Percentiles rank a stretch among this genome's conserved stretches.
phyloP scores from a whole-genome alignment of 2,329 filamentous ascomycete species.

The Colletotrichum sp. region DNA sequence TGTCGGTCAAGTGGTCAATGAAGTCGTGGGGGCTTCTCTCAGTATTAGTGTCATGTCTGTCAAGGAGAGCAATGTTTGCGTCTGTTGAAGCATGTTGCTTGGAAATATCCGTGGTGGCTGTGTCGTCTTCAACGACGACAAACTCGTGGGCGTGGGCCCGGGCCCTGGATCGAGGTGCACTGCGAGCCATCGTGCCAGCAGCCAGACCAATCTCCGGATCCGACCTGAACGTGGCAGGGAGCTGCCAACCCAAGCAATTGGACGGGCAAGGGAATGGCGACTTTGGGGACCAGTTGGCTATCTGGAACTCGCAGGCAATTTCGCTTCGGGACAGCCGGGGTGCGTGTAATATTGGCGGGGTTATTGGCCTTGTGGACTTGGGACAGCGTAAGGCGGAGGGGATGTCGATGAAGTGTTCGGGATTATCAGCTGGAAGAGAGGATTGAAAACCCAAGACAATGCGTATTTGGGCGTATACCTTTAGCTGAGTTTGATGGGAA shows the following conservation, averaged over 20 bases:
- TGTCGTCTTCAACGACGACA: constrained; percentile 6
- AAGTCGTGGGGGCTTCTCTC: constrained; percentile 26
- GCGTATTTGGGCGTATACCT: background rate
- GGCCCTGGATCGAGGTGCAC: constrained; percentile 7
- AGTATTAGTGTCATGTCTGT: constrained; percentile 31
- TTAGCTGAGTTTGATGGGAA: background rate
- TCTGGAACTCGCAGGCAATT: constrained; percentile 10
- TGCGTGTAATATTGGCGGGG: constrained; percentile 4
- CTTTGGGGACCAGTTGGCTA: background rate
- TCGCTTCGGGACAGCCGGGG: constrained; percentile 14
- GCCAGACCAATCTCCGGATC: constrained; percentile 15
- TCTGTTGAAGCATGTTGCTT: background rate
- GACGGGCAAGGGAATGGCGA: background rate
- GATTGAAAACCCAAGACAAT: background rate
- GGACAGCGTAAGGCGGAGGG: background rate
- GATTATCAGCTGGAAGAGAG: background rate
- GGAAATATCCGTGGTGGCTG: background rate
- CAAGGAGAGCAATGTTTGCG: constrained; percentile 24
- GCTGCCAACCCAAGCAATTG: constrained; percentile 2
- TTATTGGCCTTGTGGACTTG: background rate
- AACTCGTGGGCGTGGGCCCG: background rate
- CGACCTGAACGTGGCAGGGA: constrained; percentile 11
- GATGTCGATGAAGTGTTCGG: constrained; percentile 4
- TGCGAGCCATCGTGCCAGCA: background rate
- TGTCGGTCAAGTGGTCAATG: constrained; percentile 35